A percentile compares a stretch with the other conserved stretches of the same genome.
These are phyloP conservation scores for Tuber borchii DNA, from an alignment of 495 filamentous ascomycete genomes.

Conservation along the genomic window DNA sequence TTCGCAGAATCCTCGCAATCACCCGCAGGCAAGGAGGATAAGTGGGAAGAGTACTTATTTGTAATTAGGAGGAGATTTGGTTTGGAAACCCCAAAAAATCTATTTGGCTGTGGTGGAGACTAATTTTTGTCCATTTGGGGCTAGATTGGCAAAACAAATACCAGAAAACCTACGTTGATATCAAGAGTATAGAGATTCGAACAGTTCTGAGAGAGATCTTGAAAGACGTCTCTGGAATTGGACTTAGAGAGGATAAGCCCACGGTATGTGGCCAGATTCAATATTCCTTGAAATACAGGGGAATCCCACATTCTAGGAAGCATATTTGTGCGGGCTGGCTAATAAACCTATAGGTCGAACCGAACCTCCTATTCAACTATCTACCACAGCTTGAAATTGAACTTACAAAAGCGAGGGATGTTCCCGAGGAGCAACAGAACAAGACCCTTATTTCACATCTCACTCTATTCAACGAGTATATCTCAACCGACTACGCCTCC, in stretches of 20 bases:
- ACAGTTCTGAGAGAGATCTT: slow-evolving; percentile 33
- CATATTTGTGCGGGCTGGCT: neutral
- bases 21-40: slow-evolving; percentile 32
- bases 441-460: slow-evolving; percentile 49
- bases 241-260: slow-evolving; percentile 37
- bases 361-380: slow-evolving; percentile 40
- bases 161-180: slow-evolving; percentile 39
- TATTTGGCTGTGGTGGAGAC: slow-evolving; percentile 1
- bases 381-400: slow-evolving; percentile 30
- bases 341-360: slow-evolving; percentile 27
- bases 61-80: slow-evolving; percentile 38
- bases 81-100: slow-evolving; percentile 10
- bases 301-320: neutral
- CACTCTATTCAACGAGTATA: slow-evolving; percentile 45
- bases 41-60: slow-evolving; percentile 40
- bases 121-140: neutral
- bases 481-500: slow-evolving; percentile 43
- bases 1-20: slow-evolving; percentile 33
- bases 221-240: slow-evolving; percentile 33
- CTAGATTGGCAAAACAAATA: slow-evolving; percentile 41
- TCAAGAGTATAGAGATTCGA: slow-evolving; percentile 37
- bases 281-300: no score
- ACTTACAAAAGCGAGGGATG: slow-evolving; percentile 14
- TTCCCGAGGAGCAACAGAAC: slow-evolving; percentile 58
- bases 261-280: slow-evolving; percentile 24